Evolutionary conservation across 768 basidiomycete genomes (phyloP).

Genomic region (Lactarius hatsudake): DNA sequence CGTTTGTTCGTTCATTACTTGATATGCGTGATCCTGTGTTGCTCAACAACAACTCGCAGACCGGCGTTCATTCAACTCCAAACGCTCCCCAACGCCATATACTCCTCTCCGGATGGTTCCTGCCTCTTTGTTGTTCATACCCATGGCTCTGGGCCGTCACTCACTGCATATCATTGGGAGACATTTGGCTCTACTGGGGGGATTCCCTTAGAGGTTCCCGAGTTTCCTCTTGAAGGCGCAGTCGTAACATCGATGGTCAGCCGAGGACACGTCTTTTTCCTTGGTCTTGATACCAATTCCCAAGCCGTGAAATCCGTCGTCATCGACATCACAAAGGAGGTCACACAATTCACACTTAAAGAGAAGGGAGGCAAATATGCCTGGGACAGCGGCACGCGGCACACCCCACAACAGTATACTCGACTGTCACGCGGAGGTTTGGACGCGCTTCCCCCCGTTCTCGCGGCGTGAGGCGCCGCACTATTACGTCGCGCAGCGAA

Average conservation of each 20-base stretch:
- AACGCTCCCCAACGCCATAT: slow-evolving; percentile 36
- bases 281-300: slow-evolving; percentile 39
- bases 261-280: slow-evolving; percentile 42
- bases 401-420: slow-evolving; percentile 40
- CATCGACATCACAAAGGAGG: slow-evolving; percentile 52
- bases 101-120: slow-evolving; percentile 54
- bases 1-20: slow-evolving; percentile 22
- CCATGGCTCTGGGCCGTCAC: not conserved
- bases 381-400: slow-evolving; percentile 18
- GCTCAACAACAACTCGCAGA: slow-evolving; percentile 31
- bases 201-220: slow-evolving; percentile 38
- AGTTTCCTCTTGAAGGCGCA: slow-evolving; percentile 29
- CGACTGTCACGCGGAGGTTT: slow-evolving; percentile 19
- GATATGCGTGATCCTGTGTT: not conserved
- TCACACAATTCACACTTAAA: slow-evolving; percentile 56
- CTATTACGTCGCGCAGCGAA: slow-evolving; percentile 23
- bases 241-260: slow-evolving; percentile 46
- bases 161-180: slow-evolving; percentile 52
- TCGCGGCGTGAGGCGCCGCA: slow-evolving; percentile 19
- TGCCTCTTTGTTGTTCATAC: slow-evolving; percentile 43
- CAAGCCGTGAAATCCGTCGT: slow-evolving; percentile 42
- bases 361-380: slow-evolving; percentile 36
- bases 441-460: slow-evolving; percentile 19
- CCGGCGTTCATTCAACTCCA: slow-evolving; percentile 44
- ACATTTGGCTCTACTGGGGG: slow-evolving; percentile 54